Conservation (phyloP, 306 rosid genomes). For the Castanospermum australe region DNA sequence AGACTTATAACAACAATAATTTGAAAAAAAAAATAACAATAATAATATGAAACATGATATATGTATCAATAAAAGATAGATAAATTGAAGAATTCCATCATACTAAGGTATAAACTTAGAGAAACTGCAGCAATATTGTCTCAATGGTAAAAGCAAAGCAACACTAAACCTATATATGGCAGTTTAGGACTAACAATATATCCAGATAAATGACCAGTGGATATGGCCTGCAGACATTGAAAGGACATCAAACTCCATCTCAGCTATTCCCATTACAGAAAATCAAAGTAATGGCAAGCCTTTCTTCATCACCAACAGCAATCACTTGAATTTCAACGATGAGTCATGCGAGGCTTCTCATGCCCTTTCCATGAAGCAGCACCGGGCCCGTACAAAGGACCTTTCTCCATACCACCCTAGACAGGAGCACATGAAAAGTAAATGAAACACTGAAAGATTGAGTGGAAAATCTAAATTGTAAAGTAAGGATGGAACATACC, state of each 20-base stretch:
- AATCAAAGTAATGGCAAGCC: constrained; percentile 29
- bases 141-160: constrained; percentile 24
- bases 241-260: constrained; percentile 43
- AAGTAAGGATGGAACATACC: constrained; percentile 49
- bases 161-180: constrained; percentile 42
- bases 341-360: constrained; percentile 68
- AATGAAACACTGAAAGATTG: constrained; percentile 9
- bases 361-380: constrained; percentile 66
- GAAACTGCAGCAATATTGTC: constrained; percentile 30
- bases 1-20: constrained; percentile 12
- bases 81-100: constrained; percentile 22
- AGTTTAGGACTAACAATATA: constrained; percentile 45
- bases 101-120: constrained; percentile 19
- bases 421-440: constrained; percentile 25
- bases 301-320: constrained; percentile 32
- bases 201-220: constrained; percentile 42
- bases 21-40: constrained; percentile 10
- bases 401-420: constrained; percentile 70
- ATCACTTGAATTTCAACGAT: constrained; percentile 52
- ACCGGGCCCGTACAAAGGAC: constrained; percentile 54
- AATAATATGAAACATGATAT: constrained; percentile 13
- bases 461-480: constrained; percentile 4
- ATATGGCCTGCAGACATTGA: constrained; percentile 45
- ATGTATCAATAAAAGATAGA: constrained; percentile 18
- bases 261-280: constrained; percentile 30